Evolutionary conservation across 2,329 filamentous ascomycete genomes (phyloP), one percentile per base, ranked within the genome.

Genomic region (Geosmithia flava): DNA sequence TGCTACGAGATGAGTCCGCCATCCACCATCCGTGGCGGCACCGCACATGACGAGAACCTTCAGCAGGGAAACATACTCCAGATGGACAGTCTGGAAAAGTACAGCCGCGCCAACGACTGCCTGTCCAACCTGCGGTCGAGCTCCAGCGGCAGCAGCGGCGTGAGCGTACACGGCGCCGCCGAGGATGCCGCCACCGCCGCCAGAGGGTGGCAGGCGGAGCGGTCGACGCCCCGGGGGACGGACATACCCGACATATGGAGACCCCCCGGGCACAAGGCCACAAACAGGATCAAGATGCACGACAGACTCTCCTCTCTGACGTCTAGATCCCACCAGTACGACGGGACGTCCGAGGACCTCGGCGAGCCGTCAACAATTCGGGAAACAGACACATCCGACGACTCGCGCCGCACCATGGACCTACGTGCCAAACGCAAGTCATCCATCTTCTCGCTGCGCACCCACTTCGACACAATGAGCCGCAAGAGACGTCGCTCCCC

Each of bases 361-460:
- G 33, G 15, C 10, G 11, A 16, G 33, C 33, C 33, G 11, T 37
- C 40, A n/a, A 4, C 40, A 5, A 19, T 3, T 3, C 42, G 17
- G n/a, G 15, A 5, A 13, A 41, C 20, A 3, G 46, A 29, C 39
- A 29, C 37, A 19, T n/a, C 19, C 7, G n/a, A 45, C 13, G 50
- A 54, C 19, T 6, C 49, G 7, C 49, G 20, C 4, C 40, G 20
- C 16, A 44, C 37, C 10, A 13, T 43, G 13, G 49, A 54, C 20
- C 8, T 47, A 5, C 49, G 42, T n/a, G 50, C 50, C 7, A 65
- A 65, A 47, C 61, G 63, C 30, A 60, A 59, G 20, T 55, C 61
- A 2, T 64, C 63, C 1, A 48, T 54, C 3, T 60, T 62, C 48
- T 63, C 60, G 10, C 50, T 64, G 20, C 53, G 54, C 19, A 62